Evolutionary conservation across 495 filamentous ascomycete species (phyloP).

Genomic region (Baudoinia panamericana): DNA sequence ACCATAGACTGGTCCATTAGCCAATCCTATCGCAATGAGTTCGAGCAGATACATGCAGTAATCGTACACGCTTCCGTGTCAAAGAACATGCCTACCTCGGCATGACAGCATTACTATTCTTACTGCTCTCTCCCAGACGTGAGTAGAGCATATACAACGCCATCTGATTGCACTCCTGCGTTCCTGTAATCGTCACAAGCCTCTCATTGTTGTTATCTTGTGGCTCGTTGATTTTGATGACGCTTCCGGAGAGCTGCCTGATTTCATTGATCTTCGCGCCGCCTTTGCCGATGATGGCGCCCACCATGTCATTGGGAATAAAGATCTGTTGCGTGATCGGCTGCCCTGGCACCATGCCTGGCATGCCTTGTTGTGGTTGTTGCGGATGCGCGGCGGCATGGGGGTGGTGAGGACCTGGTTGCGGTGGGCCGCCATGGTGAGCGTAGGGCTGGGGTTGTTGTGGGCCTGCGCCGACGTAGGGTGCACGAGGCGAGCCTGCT

Average conservation of each 20-base stretch:
- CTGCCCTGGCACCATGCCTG: slow-evolving; percentile 64
- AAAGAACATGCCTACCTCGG: slow-evolving; percentile 10
- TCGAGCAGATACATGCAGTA: background rate
- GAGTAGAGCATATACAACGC: slow-evolving; percentile 97
- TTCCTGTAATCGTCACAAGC: slow-evolving; percentile 92
- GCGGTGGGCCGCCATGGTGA: slow-evolving; percentile 43
- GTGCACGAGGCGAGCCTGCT: slow-evolving; percentile 51
- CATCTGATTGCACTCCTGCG: slow-evolving; percentile 97
- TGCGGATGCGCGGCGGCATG: no score
- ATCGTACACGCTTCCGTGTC: background rate
- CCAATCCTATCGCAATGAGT: no score
- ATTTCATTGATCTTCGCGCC: slow-evolving; percentile 99
- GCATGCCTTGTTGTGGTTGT: slow-evolving; percentile 49
- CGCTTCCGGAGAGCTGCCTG: slow-evolving; percentile 86
- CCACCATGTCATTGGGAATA: slow-evolving; percentile 99
- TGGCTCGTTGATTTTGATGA: slow-evolving; percentile 99
- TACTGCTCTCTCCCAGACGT: slow-evolving; percentile 66
- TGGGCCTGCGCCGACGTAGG: slow-evolving; percentile 61
- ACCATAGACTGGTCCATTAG: no score
- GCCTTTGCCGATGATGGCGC: slow-evolving; percentile 96
- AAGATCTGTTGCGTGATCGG: slow-evolving; percentile 96
- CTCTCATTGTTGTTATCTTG: slow-evolving; percentile 98
- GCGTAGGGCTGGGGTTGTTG: slow-evolving; percentile 55
- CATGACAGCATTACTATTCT: slow-evolving; percentile 17
- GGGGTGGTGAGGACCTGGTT: no score